Base-by-base conservation (phyloP, 495 filamentous ascomycete species). In the Hyaloscypha hepaticicola region DNA sequence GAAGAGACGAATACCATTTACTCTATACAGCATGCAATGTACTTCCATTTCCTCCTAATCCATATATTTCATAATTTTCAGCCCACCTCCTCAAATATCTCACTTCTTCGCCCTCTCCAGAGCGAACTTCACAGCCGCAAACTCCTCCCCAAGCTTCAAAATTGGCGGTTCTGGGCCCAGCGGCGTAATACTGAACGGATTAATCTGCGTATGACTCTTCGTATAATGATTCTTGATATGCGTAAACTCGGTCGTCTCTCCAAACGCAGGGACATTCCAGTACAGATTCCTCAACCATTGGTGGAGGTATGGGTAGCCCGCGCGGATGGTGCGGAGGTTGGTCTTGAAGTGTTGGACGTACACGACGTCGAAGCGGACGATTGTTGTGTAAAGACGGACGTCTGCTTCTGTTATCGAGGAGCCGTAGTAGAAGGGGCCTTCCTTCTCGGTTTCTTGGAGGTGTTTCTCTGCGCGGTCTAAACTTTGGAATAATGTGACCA, bases 261-360 rank as follows among this genome's bases (percentile, higher is more conserved):
- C 80, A 60, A 89, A 90, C 0, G 85, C 88, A 6, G 80, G 79
- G 33, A 86, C 79, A 62, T 88, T 82, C 83, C 86, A 91, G 71
- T 93, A 93, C 51, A 93, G 69, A 56, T 81, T 75, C 63, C 84
- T 76, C 58, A 90, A 76, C 89, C 90, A 93, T 16, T 77, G 76
- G 68, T 92, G 82, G 27, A 92, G 74, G 5, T 74, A 75, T 38
- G 90, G 90, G 72, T 91, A 93, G 52, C 88, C 92, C 25, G 83
- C 85, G 3, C 93, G 77, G 62, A 97, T 96, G 76, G 91, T 91
- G 8, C 87, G 81, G 45, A 96, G 74, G 73, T 97, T 97, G 72
- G 89, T 93, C 79, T 96, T 96, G 81, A 97, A 97, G 75, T 96
- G 91, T 80, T 95, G 91, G 5, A 96, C 91, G 70, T 96, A 96